phyloP scores from a whole-genome alignment of 2,329 filamentous ascomycete genomes.

The Mariannaea elegans region DNA sequence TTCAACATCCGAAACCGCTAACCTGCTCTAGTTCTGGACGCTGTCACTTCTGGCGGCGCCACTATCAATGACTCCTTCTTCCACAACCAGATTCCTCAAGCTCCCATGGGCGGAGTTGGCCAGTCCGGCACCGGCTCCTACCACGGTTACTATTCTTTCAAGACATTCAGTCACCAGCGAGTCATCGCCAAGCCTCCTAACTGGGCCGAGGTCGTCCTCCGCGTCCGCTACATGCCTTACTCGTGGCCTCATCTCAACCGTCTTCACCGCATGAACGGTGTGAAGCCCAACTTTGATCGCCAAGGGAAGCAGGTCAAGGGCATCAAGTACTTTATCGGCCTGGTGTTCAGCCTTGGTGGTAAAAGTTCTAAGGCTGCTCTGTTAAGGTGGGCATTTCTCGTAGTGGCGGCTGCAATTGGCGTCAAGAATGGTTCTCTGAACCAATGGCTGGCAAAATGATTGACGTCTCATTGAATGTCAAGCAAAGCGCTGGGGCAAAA shows the following conservation, averaged over 20 bases:
- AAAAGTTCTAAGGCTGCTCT: conserved; percentile 59
- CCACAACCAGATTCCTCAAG: conserved; percentile 51
- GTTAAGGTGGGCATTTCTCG: conserved; percentile 57
- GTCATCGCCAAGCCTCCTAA: conserved; percentile 47
- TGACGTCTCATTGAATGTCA: conserved; percentile 19
- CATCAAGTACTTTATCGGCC: conserved; percentile 61
- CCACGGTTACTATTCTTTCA: conserved; percentile 59
- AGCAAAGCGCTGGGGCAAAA: neutral
- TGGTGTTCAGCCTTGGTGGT: conserved; percentile 62
- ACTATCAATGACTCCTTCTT: conserved; percentile 59
- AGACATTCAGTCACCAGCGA: conserved; percentile 52
- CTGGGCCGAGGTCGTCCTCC: conserved; percentile 61
- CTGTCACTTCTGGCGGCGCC: conserved; percentile 58
- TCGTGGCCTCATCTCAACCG: conserved; percentile 54
- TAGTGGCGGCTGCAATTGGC: conserved; percentile 50
- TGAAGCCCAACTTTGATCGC: conserved; percentile 70
- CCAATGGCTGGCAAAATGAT: conserved; percentile 39
- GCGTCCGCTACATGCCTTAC: conserved; percentile 75
- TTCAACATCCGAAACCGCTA: conserved; percentile 5
- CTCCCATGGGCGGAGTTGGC: conserved; percentile 61
- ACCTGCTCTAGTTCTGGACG: conserved; percentile 48
- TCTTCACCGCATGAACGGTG: conserved; percentile 52
- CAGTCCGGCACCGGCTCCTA: conserved; percentile 58
- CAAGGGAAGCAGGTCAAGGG: conserved; percentile 62
- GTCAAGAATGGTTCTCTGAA: conserved; percentile 47